Percentiles rank a stretch among this genome's conserved stretches.
Conservation (phyloP, 148 eudicot species). For the Salicornia ramosissima region DNA sequence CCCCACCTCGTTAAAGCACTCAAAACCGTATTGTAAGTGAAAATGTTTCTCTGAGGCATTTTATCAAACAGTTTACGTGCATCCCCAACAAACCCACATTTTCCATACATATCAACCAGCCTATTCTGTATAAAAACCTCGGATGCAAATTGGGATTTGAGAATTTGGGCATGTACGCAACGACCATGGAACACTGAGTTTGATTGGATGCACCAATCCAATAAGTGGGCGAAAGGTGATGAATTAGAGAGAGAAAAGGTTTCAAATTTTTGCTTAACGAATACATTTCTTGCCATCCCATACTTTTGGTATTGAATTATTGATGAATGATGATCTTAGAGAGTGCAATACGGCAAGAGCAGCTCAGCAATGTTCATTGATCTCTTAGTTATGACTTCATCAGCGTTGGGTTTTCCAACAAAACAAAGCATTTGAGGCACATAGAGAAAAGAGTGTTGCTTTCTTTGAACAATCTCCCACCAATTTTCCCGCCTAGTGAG, state of each 20-base stretch:
- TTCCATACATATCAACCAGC: slow-evolving; percentile 61
- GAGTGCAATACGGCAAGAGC: no score
- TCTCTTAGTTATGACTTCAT: no score
- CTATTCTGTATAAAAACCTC: slow-evolving; percentile 76
- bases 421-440: no score
- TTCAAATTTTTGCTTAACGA: slow-evolving; percentile 29
- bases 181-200: slow-evolving; percentile 42
- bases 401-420: no score
- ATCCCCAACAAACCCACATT: slow-evolving; percentile 42
- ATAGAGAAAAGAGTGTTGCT: no score
- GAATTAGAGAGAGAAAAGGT: slow-evolving; percentile 41
- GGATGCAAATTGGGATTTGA: slow-evolving; percentile 48
- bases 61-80: slow-evolving; percentile 64
- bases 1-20: slow-evolving; percentile 40
- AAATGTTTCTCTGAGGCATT: slow-evolving; percentile 60
- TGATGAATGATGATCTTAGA: no score
- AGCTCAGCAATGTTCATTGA: no score
- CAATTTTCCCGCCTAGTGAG: no score
- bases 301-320: slow-evolving; percentile 7
- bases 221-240: slow-evolving; percentile 58
- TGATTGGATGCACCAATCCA: slow-evolving; percentile 53
- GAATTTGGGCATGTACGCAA: slow-evolving; percentile 49
- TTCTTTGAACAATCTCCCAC: no score
- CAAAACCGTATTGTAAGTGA: slow-evolving; percentile 59
- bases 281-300: slow-evolving; percentile 65